These are phyloP conservation scores for Xerocomus cyaneibrunnescens DNA, from an alignment of 1,284 basidiomycete genomes.

Conservation along the genomic window DNA sequence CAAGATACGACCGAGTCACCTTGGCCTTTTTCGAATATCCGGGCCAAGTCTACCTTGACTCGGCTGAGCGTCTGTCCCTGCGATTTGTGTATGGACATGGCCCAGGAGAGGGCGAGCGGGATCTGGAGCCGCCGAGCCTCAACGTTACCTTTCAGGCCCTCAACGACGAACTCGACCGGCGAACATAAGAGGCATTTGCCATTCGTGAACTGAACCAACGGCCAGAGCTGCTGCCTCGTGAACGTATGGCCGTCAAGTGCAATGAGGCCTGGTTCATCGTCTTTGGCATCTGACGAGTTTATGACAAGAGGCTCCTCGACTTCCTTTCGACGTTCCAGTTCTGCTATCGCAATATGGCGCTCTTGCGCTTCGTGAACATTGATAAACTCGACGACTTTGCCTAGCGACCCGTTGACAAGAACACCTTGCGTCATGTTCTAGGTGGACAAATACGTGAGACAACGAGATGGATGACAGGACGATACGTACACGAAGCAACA, in stretches of 20 bases:
- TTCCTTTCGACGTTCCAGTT: constrained; percentile 22
- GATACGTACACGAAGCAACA: constrained; percentile 67
- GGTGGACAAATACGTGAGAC: neutral
- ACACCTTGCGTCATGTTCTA: constrained; percentile 51
- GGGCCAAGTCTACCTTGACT: constrained; percentile 67
- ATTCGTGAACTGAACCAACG: constrained; percentile 53
- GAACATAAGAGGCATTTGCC: constrained; percentile 44
- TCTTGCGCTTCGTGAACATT: constrained; percentile 42
- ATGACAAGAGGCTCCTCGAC: constrained; percentile 2
- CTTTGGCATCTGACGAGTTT: constrained; percentile 13
- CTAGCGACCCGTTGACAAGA: constrained; percentile 90
- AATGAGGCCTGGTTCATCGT: constrained; percentile 16
- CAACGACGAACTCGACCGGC: constrained; percentile 53
- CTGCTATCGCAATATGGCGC: constrained; percentile 43
- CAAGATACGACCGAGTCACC: constrained; percentile 36
- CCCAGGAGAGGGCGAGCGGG: constrained; percentile 79
- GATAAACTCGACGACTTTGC: constrained; percentile 69
- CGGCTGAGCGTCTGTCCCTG: constrained; percentile 82
- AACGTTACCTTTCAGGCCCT: constrained; percentile 48
- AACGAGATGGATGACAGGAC: neutral
- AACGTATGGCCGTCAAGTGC: constrained; percentile 25
- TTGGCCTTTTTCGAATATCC: constrained; percentile 82
- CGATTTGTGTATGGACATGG: constrained; percentile 83
- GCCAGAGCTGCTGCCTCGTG: constrained; percentile 43
- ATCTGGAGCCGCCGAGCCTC: constrained; percentile 59